Evolutionary conservation across 331 rosid genomes (phyloP).

Genomic region (Quercus tomentella): DNA sequence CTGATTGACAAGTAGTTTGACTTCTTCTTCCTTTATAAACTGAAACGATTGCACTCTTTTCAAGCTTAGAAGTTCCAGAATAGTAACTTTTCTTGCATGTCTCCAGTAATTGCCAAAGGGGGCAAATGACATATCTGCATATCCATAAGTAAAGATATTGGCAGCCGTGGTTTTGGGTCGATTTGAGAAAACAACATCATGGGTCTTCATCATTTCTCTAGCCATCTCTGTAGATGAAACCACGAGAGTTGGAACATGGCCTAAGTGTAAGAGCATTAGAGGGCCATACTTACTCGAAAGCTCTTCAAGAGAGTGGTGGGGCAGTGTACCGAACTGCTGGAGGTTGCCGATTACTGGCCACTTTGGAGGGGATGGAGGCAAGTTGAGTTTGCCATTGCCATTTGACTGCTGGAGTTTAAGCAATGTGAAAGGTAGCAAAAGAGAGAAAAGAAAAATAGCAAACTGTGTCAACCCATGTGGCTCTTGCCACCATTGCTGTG

Average conservation of each 20-base stretch:
- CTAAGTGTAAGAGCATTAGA: slow-evolving; percentile 39
- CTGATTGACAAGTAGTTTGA: slow-evolving; percentile 3
- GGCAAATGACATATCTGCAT: slow-evolving; percentile 18
- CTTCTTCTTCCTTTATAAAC: slow-evolving; percentile 34
- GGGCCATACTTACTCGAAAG: slow-evolving; percentile 40
- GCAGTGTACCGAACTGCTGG: slow-evolving; percentile 37
- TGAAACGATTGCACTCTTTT: slow-evolving; percentile 34
- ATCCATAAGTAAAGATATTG: slow-evolving; percentile 22
- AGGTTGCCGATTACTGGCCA: slow-evolving; percentile 42
- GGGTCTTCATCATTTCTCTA: slow-evolving; percentile 22
- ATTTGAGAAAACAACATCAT: slow-evolving; percentile 31
- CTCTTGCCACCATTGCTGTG: neutral
- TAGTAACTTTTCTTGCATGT: slow-evolving; percentile 29
- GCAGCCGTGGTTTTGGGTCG: slow-evolving; percentile 24
- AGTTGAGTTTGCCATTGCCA: neutral
- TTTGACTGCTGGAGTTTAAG: neutral
- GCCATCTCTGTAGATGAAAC: slow-evolving; percentile 31
- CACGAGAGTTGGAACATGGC: slow-evolving; percentile 30
- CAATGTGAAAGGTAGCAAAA: neutral
- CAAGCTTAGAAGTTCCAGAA: slow-evolving; percentile 31
- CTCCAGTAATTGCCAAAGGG: slow-evolving; percentile 51
- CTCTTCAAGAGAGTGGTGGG: slow-evolving; percentile 23
- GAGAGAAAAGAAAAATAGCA: slow-evolving; percentile 5
- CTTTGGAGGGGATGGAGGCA: slow-evolving; percentile 14
- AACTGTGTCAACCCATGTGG: neutral